phyloP scores from a whole-genome alignment of 2,329 filamentous ascomycete genomes.

The Aspergillus sp. region DNA sequence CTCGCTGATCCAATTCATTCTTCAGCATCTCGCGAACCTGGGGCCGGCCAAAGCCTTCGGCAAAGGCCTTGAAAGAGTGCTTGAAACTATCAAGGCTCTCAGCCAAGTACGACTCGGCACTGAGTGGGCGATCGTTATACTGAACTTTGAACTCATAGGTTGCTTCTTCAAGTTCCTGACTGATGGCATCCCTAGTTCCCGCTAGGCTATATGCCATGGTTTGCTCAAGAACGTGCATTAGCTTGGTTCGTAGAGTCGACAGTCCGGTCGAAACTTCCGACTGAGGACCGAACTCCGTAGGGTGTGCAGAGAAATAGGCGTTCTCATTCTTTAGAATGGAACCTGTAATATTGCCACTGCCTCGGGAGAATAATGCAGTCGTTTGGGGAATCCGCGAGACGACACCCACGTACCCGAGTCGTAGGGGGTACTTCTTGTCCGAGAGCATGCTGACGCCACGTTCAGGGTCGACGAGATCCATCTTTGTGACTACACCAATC shows the following conservation, averaged over 20 bases:
- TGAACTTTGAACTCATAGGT: slow-evolving; percentile 99
- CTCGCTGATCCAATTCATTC: slow-evolving; percentile 84
- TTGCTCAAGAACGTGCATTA: slow-evolving; percentile 94
- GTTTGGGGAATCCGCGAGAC: slow-evolving; percentile 69
- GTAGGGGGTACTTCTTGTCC: slow-evolving; percentile 86
- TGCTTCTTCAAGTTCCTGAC: slow-evolving; percentile 89
- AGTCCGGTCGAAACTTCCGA: slow-evolving; percentile 73
- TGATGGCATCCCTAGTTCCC: slow-evolving; percentile 82
- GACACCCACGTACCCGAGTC: slow-evolving; percentile 94
- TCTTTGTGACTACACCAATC: slow-evolving; percentile 98
- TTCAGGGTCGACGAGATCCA: slow-evolving; percentile 85
- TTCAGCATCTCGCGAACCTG: slow-evolving; percentile 88
- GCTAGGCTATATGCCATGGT: slow-evolving; percentile 93
- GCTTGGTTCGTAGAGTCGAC: slow-evolving; percentile 77
- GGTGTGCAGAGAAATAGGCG: slow-evolving; percentile 76
- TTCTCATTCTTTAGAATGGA: slow-evolving; percentile 84
- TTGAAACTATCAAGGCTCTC: slow-evolving; percentile 95
- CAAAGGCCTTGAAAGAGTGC: slow-evolving; percentile 91
- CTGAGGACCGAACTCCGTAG: slow-evolving; percentile 66
- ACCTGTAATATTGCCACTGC: slow-evolving; percentile 66
- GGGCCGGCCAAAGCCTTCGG: slow-evolving; percentile 77
- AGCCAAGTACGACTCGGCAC: slow-evolving; percentile 91
- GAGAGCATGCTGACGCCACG: slow-evolving; percentile 70
- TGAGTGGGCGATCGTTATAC: slow-evolving; percentile 92
- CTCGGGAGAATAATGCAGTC: slow-evolving; percentile 70